Evolutionary conservation across 2,329 filamentous ascomycete species (phyloP).

Genomic region (Clonostachys sp.): DNA sequence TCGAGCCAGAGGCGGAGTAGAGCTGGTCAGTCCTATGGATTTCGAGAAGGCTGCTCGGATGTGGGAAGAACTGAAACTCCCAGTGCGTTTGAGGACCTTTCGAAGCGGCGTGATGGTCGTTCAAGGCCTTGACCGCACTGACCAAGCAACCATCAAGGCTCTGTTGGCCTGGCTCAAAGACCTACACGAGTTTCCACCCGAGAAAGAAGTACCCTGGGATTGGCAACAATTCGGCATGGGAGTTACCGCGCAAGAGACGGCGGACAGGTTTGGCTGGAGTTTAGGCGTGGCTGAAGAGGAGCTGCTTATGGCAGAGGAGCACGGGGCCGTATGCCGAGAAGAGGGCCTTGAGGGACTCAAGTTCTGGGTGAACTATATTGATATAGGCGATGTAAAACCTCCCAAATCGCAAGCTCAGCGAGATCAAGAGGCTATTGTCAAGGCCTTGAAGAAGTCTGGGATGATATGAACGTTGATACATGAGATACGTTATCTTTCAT

Average conservation of each 20-base stretch:
- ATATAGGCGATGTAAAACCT: slow-evolving; percentile 31
- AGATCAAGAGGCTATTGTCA: slow-evolving; percentile 34
- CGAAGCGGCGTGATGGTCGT: slow-evolving; percentile 93
- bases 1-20: slow-evolving; percentile 84
- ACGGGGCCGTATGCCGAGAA: slow-evolving; percentile 81
- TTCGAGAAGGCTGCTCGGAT: slow-evolving; percentile 85
- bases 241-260: slow-evolving; percentile 84
- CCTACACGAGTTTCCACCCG: slow-evolving; percentile 61
- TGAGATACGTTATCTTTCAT: too few species aligned
- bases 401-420: slow-evolving; percentile 17
- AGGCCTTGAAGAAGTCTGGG: slow-evolving; percentile 36
- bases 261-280: slow-evolving; percentile 93
- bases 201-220: slow-evolving; percentile 67
- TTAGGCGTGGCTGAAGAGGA: slow-evolving; percentile 94
- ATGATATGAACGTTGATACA: slow-evolving; percentile 17
- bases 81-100: slow-evolving; percentile 82
- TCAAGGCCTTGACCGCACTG: slow-evolving; percentile 80
- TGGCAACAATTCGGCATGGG: slow-evolving; percentile 76
- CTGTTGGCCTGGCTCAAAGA: slow-evolving; percentile 74
- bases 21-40: slow-evolving; percentile 86
- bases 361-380: slow-evolving; percentile 84
- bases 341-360: slow-evolving; percentile 85
- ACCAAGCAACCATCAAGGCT: slow-evolving; percentile 80
- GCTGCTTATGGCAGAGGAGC: slow-evolving; percentile 94
- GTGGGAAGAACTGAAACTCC: slow-evolving; percentile 84